Evolutionary conservation across 75 land plant genomes (phyloP).

Genomic region (Adiantum capillusveneris): DNA sequence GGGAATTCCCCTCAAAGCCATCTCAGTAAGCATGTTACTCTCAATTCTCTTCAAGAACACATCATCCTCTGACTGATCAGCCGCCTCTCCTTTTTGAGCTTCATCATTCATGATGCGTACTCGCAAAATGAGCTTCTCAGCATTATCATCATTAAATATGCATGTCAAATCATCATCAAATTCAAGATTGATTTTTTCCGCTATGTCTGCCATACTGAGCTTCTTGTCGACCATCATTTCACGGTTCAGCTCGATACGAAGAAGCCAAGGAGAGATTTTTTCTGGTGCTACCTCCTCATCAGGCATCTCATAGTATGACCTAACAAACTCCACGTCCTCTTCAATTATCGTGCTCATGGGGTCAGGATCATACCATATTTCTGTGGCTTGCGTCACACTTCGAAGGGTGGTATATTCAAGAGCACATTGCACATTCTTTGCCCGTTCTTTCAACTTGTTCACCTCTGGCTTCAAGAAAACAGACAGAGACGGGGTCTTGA

Average conservation of each 20-base stretch:
- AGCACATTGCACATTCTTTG: conserved; percentile 95
- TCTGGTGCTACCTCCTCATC: conserved; percentile 91
- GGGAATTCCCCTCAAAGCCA: conserved; percentile 90
- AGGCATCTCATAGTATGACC: conserved; percentile 94
- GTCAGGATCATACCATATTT: conserved; percentile 98
- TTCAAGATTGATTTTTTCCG: conserved; percentile 92
- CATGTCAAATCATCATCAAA: conserved; percentile 96
- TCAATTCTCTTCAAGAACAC: conserved; percentile 92
- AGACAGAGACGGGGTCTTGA: conserved; percentile 91
- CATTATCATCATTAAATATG: conserved; percentile 98
- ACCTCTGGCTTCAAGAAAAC: conserved; percentile 77
- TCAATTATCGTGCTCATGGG: conserved; percentile 93
- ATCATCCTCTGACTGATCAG: conserved; percentile 92
- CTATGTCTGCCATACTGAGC: conserved; percentile 95
- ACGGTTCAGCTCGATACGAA: conserved; percentile 90
- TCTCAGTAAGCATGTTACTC: conserved; percentile 95
- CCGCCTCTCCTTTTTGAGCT: conserved; percentile 66
- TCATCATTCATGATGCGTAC: conserved; percentile 98
- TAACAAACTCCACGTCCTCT: conserved; percentile 93
- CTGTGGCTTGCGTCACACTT: conserved; percentile 95
- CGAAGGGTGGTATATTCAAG: conserved; percentile 88
- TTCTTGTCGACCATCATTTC: conserved; percentile 99
- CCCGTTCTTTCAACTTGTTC: conserved; percentile 72
- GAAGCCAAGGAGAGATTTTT: conserved; percentile 94
- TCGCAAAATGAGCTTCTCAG: conserved; percentile 85